Base-by-base conservation (phyloP, 1,284 basidiomycete species). In the Ceratobasidium sp. region DNA sequence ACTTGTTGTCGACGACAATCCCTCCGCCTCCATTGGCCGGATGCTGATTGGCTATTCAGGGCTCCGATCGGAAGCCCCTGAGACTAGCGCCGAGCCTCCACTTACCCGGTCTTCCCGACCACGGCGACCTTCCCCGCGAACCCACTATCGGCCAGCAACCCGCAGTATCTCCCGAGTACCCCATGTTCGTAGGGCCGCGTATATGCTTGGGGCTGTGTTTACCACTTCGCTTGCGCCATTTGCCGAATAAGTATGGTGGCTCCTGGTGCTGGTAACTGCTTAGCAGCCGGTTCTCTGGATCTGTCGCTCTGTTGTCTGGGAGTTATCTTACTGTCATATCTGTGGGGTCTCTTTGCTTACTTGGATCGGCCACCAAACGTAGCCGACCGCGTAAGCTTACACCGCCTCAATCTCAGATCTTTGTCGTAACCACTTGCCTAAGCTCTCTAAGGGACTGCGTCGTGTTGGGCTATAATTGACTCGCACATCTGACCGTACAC, bases 11-110 rank as follows among this genome's bases (percentile, higher is more conserved):
- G 50, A n/a, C 73, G 48, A 50, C 73, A 75, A 75, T 75, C 73
- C 60, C 48, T 10, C n/a, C 38, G 18, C 46, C 52, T 75, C 60
- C 73, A 75, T 75, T 75, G 73, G 73, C 46, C 73, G 73, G 73
- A 75, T 75, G 60, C 62, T 38, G 65, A 75, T 62, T n/a, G 18
- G 5, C 3, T 1, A 12, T 12, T 41, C 50, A 70, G 52, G 70
- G 57, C 50, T 16, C 44, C 44, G 35, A 6, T 30, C 33, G 33
- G 33, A 23, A 20, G 33, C 12, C 35, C 60, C 60, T 64, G 38
- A 35, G 38, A 18, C 38, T 41, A 64, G 60, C 60, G 60, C 60
- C 57, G 20, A 6, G 20, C 55, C 55, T 59, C 59, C 50, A 52
- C 50, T 10, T 20, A 20, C 50, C 50, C 52, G 20, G 8, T 3